Evolutionary conservation across 495 filamentous ascomycete genomes (phyloP).

Genomic region (Thozetella sp.): DNA sequence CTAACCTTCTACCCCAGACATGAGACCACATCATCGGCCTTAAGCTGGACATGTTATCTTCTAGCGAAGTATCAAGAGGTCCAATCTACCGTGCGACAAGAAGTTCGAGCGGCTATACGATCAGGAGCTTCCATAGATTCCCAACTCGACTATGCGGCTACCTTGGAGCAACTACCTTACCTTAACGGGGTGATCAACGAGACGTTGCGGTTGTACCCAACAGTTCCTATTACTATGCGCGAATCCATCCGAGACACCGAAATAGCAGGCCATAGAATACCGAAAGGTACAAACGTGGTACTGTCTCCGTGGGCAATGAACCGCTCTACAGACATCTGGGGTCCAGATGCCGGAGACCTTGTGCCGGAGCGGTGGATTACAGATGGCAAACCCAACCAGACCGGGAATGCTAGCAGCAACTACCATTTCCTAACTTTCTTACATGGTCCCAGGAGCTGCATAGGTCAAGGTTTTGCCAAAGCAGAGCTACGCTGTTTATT

Average conservation of each 20-base stretch:
- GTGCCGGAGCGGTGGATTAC: slow-evolving; percentile 25
- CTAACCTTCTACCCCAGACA: slow-evolving; percentile 54
- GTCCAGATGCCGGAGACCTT: slow-evolving; percentile 11
- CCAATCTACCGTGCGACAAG: slow-evolving; percentile 44
- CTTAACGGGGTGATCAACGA: slow-evolving; percentile 46
- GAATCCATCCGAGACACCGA: slow-evolving; percentile 39
- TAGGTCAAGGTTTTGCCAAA: slow-evolving; percentile 73
- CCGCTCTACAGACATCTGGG: slow-evolving; percentile 16
- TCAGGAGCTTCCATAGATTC: slow-evolving; percentile 44
- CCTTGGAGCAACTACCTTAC: slow-evolving; percentile 52
- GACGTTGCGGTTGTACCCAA: slow-evolving; percentile 39
- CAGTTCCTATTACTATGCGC: slow-evolving; percentile 61
- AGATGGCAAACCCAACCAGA: slow-evolving; percentile 29
- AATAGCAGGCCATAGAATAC: slow-evolving; percentile 11
- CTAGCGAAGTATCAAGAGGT: slow-evolving; percentile 41
- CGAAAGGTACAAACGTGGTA: slow-evolving; percentile 16
- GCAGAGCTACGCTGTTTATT: slow-evolving; percentile 82
- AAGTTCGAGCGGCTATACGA: slow-evolving; percentile 57
- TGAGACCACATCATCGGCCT: slow-evolving; percentile 59
- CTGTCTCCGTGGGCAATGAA: slow-evolving; percentile 12
- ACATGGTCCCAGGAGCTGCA: slow-evolving; percentile 61
- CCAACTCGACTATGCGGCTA: slow-evolving; percentile 40
- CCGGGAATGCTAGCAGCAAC: slow-evolving; percentile 53
- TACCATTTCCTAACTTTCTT: slow-evolving; percentile 61
- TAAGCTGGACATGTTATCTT: slow-evolving; percentile 52